phyloP scores from a whole-genome alignment of 495 filamentous ascomycete genomes.

The Lophium mytilinum region DNA sequence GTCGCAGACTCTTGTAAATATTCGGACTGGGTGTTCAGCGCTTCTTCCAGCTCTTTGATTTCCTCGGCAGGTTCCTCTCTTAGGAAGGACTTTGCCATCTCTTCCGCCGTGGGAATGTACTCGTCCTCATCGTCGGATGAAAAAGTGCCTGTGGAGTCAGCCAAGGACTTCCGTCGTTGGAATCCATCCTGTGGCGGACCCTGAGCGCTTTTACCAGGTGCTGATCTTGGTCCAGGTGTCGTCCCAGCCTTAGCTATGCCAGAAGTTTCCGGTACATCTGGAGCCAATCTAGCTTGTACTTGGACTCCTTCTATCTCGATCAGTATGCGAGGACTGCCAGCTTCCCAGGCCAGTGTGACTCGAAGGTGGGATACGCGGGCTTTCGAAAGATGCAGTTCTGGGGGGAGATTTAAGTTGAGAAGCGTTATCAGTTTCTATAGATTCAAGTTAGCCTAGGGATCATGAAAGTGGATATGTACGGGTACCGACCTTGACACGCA shows the following conservation, averaged over 20 bases:
- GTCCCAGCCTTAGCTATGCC: conserved; percentile 1
- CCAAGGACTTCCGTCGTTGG: not conserved
- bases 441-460: not conserved
- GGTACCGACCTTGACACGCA: conserved; percentile 58
- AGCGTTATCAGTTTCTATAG: conserved; percentile 64
- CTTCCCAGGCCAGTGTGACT: conserved; percentile 71
- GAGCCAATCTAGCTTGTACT: conserved; percentile 44
- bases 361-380: conserved; percentile 63
- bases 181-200: not conserved
- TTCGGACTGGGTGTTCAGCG: conserved; percentile 58
- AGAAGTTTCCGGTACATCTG: conserved; percentile 5
- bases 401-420: conserved; percentile 54
- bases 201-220: not conserved
- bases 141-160: conserved; percentile 16
- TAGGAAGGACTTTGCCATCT: conserved; percentile 82
- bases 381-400: conserved; percentile 56
- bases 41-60: conserved; percentile 67
- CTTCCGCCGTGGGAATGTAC: conserved; percentile 64
- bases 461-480: not conserved
- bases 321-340: conserved; percentile 68
- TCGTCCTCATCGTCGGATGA: conserved; percentile 33
- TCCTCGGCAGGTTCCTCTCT: conserved; percentile 70
- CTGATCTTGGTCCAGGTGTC: not conserved
- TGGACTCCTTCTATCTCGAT: conserved; percentile 73
- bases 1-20: conserved; percentile 46